phyloP scores from a whole-genome alignment of 2,329 filamentous ascomycete genomes.

The Aaosphaeria pasadenensis region DNA sequence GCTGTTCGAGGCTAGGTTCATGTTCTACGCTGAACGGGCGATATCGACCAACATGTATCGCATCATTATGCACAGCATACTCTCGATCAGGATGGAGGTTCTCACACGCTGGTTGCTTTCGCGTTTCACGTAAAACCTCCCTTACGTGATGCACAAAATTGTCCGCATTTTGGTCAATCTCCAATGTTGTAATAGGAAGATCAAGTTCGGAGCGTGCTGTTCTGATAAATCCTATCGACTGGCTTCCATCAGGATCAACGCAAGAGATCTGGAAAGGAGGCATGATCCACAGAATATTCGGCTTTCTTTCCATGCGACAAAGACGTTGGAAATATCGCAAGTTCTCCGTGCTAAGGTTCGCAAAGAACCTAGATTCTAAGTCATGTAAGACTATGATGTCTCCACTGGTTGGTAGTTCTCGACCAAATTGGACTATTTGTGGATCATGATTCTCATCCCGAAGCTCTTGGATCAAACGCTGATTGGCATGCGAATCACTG shows the following conservation, averaged over 20 bases:
- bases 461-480: neutral
- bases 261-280: conserved; percentile 15
- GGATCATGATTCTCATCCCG: neutral
- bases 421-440: neutral
- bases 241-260: conserved; percentile 23
- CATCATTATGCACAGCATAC: too few relatives aligned
- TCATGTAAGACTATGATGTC: conserved; percentile 17
- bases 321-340: conserved; percentile 8
- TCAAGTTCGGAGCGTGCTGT: conserved; percentile 24
- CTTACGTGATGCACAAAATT: neutral
- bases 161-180: conserved; percentile 9
- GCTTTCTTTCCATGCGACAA: neutral
- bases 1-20: too few relatives aligned
- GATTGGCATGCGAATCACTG: neutral
- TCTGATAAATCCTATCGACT: conserved; percentile 24
- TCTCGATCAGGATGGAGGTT: too few relatives aligned
- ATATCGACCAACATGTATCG: too few relatives aligned
- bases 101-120: too few relatives aligned
- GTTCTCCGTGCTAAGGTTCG: conserved; percentile 12
- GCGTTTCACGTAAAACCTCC: neutral
- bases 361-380: conserved; percentile 16
- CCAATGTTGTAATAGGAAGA: conserved; percentile 21
- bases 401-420: conserved; percentile 1
- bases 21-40: too few relatives aligned
- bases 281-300: conserved; percentile 29